Conservation (phyloP, 2,329 filamentous ascomycete species). For the Verticillium longisporum region DNA sequence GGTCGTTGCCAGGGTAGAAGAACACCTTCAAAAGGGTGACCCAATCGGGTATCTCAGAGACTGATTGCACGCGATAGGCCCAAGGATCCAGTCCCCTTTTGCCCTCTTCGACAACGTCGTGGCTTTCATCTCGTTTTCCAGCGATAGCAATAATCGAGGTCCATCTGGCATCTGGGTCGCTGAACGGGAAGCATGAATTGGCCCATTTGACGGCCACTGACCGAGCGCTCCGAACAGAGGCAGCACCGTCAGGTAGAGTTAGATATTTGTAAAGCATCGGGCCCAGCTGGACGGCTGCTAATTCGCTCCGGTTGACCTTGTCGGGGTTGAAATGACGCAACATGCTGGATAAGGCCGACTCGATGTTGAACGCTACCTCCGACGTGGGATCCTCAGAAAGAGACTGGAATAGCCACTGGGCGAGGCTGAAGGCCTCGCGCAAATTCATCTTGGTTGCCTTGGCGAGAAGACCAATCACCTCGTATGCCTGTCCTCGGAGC, state of each 20-base stretch:
- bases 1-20: conserved; percentile 36
- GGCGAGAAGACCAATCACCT: conserved; percentile 79
- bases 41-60: conserved; percentile 39
- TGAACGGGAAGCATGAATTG: conserved; percentile 78
- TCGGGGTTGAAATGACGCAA: conserved; percentile 35
- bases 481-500: conserved; percentile 76
- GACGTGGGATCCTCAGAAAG: conserved; percentile 71
- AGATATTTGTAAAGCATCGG: conserved; percentile 63
- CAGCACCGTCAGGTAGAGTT: conserved; percentile 38
- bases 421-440: conserved; percentile 45
- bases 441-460: conserved; percentile 54
- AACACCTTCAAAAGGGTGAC: conserved; percentile 29
- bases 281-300: conserved; percentile 24
- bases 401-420: conserved; percentile 74
- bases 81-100: conserved; percentile 74
- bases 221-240: conserved; percentile 64
- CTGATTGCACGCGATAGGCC: conserved; percentile 31
- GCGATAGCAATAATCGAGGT: conserved; percentile 78
- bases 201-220: conserved; percentile 84
- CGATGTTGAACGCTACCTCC: conserved; percentile 78
- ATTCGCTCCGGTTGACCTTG: conserved; percentile 16
- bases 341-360: conserved; percentile 78
- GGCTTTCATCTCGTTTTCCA: conserved; percentile 59
- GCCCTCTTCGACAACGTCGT: conserved; percentile 85
- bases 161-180: conserved; percentile 75